Base-by-base conservation (phyloP, 2,329 filamentous ascomycete species). In the Aplosporella prunicola region DNA sequence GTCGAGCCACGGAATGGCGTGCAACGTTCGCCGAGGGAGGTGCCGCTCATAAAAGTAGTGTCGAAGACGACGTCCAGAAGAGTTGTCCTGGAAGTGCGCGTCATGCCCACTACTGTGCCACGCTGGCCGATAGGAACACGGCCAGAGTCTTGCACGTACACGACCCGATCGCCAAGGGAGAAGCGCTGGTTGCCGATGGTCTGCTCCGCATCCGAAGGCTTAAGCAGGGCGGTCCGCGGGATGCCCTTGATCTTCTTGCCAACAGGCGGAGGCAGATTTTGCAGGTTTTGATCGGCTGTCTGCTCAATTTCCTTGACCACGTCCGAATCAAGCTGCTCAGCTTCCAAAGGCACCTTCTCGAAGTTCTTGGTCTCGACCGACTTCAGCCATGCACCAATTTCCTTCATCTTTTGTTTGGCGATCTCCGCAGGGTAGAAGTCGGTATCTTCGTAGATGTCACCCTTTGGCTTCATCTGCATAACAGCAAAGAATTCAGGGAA, bases 401-500 rank as follows among this genome's bases (percentile, higher is more conserved):
- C 91, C 65, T 94, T 94, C 55, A 98, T 81, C 55, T 85, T 85
- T 32, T 73, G 62, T 34, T 79, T 78, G 3, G 88, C 89, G 31
- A 78, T 68, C 6, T 78, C 75, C 14, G 76, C 71, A 1, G 80
- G 74, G 66, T 91, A 98, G 51, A 96, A 82, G 53, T 94, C 85
- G 1, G 79, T 86, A 35, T 93, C 88, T 30, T 74, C 71, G 49
- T 87, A 83, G 43, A 89, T 82, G 52, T 86, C 89, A 24, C 81
- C 84, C 42, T 87, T 82, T 2, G 89, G 86, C 47, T 94, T 89
- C 43, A 72, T 71, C 57, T 88, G 80, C 45, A 98, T 85, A 4
- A 79, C 85, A 7, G 82, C 86, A 53, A 98, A 89, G 60, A 98
- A 96, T 41, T 95, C 86, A 0, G 91, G 91, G 61, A 98, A 98